Evolutionary conservation across 2,329 filamentous ascomycete genomes (phyloP), one percentile per base, ranked within the genome.

Genomic region (Onygena corvina): DNA sequence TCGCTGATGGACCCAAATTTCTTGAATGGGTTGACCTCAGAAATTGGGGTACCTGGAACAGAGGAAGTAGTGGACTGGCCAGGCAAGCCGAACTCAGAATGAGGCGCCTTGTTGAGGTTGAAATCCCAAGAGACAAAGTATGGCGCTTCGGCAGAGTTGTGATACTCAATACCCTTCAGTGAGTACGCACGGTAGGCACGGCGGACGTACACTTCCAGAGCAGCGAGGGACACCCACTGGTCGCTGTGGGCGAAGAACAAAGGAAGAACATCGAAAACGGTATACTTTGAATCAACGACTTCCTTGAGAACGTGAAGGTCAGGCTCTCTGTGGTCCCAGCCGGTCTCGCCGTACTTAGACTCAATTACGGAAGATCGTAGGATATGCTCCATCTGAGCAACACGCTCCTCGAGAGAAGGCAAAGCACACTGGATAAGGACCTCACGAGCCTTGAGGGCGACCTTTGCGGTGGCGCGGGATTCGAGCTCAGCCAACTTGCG

Each of bases 241-340:
- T 98, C 92, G 35, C 86, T 79, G 68, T 98, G 88, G 29, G 82
- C 85, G 64, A 98, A 98, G 79, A 98, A 98, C 51, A 87, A 81
- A 5, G 90, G 85, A 57, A 98, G 70, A 14, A 98, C 92, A 63
- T 98, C 92, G 59, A 95, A 94, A 56, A 98, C 92, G 35, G 90
- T 96, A 73, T 93, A 96, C 72, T 94, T 94, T 49, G 92, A 96
- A 68, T 98, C 92, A 47, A 98, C 87, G 27, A 98, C 89, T 68
- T 98, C 92, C 75, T 94, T 94, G 71, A 98, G 83, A 56, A 94
- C 75, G 18, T 93, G 84, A 48, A 94, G 73, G 68, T 84, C 86
- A 44, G 92, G 92, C 68, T 95, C 86, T 57, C 92, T 79, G 71
- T 98, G 92, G 56, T 95, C 90, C 85, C 86, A 94, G 47, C 90